Conservation (phyloP, 768 basidiomycete genomes). For the Leccinum longicurvipes region DNA sequence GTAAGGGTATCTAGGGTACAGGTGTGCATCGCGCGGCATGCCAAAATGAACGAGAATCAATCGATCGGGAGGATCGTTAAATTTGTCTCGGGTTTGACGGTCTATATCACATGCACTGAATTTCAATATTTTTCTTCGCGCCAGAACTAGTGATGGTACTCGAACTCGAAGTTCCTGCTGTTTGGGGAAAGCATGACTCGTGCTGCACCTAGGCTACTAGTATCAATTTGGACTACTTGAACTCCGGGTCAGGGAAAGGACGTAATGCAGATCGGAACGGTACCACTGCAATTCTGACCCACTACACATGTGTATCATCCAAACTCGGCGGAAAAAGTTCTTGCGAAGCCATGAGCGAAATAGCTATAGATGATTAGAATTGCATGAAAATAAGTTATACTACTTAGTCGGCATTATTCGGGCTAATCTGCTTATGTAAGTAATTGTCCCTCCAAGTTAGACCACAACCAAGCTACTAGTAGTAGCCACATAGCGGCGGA, state of each 20-base stretch:
- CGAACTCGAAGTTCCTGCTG: not conserved
- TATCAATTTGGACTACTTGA: not conserved
- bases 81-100: not conserved
- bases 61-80: not conserved
- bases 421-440: no score
- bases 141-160: not conserved
- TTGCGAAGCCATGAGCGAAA: not conserved
- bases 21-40: not conserved
- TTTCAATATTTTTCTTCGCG: not conserved
- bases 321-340: not conserved
- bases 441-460: no score
- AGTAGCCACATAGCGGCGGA: not conserved
- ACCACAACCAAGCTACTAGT: not conserved
- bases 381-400: no score
- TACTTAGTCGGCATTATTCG: not conserved
- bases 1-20: not conserved
- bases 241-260: not conserved
- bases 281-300: no score
- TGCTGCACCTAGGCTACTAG: not conserved
- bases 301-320: not conserved
- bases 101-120: not conserved
- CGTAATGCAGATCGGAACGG: not conserved
- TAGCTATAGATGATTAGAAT: no score
- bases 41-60: not conserved
- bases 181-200: not conserved